Base-by-base conservation (phyloP, 192 early-diverging fungal genomes). In the Jimgerdemannia lactiflua region DNA sequence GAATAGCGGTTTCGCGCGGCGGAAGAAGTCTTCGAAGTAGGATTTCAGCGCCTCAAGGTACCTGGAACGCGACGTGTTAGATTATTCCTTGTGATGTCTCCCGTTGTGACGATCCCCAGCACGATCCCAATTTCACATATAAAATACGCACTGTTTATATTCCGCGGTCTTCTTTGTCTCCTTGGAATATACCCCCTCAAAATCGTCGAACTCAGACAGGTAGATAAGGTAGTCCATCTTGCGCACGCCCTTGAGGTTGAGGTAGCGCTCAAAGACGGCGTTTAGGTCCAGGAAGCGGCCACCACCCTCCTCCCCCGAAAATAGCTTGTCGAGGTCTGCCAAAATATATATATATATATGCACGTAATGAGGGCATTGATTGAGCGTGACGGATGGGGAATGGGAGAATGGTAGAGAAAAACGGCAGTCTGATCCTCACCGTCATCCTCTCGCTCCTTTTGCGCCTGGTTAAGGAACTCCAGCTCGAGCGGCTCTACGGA, bases 281-380 rank as follows among this genome's bases (percentile, higher is more conserved):
- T 98, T 89, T 39, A 99, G 84, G 79, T 99, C 96, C 79, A 99
- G 80, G 71, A 94, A 95, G 63, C 90, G 86, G 65, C 97, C 96
- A 44, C 88, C 71, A 3, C 85, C 80, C 81, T 99, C 96, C 83
- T 99, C 97, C 20, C 95, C 96, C n/a, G 94, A 94, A 79, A 97
- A 98, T 79, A 94, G 84, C 9, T 87, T 91, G 67, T 99, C 96
- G 43, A 98, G 71, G 19, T 89, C 93, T 78, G 77, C 74, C 19
- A 74, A 41, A 64, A 42, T n/a, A n/a, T n/a, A n/a, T n/a, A 67
- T 54, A 67, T 0, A 29, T 0, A 29, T 29, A 29, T 1, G 29
- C 29, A 29, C 29, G 29, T 29, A 29, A 29, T 29, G 29, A 1
- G 29, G 29, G 29, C 29, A 73, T 3, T 7, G 18, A 72, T 11